These are phyloP conservation scores for Gnomoniopsis smithogilvyi DNA, from an alignment of 2,329 filamentous ascomycete species.

Conservation along the genomic window DNA sequence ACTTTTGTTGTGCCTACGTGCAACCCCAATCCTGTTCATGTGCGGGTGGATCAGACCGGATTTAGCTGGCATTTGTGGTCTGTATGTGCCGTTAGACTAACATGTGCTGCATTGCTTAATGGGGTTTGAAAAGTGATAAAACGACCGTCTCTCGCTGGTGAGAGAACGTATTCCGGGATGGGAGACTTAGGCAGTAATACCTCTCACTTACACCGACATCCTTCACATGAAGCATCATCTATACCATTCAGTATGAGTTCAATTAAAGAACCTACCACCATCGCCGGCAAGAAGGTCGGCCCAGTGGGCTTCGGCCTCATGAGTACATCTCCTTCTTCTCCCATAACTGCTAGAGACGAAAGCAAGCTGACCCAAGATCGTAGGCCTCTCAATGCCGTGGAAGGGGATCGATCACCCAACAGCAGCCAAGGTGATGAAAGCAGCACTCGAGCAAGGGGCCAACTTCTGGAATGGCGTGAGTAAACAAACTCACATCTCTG, in stretches of 20 bases:
- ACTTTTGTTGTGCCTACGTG: too few species aligned
- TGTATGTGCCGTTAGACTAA: too few species aligned
- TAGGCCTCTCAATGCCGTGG: constrained; percentile 7
- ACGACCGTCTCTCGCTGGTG: too few species aligned
- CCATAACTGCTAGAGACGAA: neutral
- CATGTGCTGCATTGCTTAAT: too few species aligned
- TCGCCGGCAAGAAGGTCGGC: constrained; percentile 3
- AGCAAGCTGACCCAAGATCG: neutral
- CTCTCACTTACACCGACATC: neutral
- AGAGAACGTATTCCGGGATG: too few species aligned
- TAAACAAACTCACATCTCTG: neutral
- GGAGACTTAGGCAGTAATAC: neutral
- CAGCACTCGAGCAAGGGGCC: constrained; percentile 40
- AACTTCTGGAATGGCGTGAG: constrained; percentile 57
- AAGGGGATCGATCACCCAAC: neutral
- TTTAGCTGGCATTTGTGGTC: too few species aligned
- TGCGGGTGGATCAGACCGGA: too few species aligned
- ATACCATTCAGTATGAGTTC: neutral
- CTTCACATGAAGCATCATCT: neutral
- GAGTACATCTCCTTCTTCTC: constrained; percentile 28
- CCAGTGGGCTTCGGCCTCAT: constrained; percentile 28
- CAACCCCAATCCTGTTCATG: too few species aligned
- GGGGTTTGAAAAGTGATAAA: too few species aligned
- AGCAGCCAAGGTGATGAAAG: constrained; percentile 9
- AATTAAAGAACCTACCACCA: neutral